These are phyloP conservation scores for Talaromyces borbonicus DNA, from an alignment of 495 filamentous ascomycete genomes.

Conservation along the genomic window DNA sequence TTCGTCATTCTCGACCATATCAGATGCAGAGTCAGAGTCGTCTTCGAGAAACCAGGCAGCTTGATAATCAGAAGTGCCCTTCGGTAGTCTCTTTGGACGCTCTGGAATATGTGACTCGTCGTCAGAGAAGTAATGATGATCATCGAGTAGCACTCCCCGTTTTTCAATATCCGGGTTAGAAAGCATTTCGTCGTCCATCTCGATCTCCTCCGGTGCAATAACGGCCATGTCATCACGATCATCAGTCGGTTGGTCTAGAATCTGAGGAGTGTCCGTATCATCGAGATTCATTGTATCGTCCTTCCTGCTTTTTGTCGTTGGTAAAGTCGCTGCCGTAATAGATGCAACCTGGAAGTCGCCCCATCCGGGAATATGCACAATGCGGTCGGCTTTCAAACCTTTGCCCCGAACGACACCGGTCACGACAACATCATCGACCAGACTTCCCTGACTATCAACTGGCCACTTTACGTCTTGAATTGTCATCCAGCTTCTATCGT, in stretches of 20 bases:
- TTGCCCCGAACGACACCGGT: slow-evolving; percentile 82
- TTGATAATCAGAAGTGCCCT: slow-evolving; percentile 89
- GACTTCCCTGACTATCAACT: slow-evolving; percentile 33
- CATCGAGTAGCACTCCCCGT: slow-evolving; percentile 83
- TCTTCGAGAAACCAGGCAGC: slow-evolving; percentile 87
- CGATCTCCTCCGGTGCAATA: slow-evolving; percentile 74
- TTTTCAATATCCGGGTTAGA: slow-evolving; percentile 46
- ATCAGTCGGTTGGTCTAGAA: slow-evolving; percentile 58
- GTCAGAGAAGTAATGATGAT: slow-evolving; percentile 97
- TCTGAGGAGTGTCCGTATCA: slow-evolving; percentile 31
- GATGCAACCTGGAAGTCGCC: slow-evolving; percentile 91
- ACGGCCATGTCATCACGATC: slow-evolving; percentile 75
- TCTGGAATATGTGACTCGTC: slow-evolving; percentile 58
- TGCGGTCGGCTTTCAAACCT: slow-evolving; percentile 76
- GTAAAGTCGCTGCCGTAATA: slow-evolving; percentile 61
- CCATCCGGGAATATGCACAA: slow-evolving; percentile 89
- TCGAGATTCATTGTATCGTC: slow-evolving; percentile 66
- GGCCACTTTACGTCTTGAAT: slow-evolving; percentile 72
- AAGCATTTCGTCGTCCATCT: slow-evolving; percentile 59
- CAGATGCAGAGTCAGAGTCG: slow-evolving; percentile 78
- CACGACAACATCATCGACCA: slow-evolving; percentile 51
- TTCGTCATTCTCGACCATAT: slow-evolving; percentile 65
- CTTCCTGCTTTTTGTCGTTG: slow-evolving; percentile 41
- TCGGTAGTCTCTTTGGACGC: slow-evolving; percentile 66
- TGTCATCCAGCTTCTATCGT: slow-evolving; percentile 89